Evolutionary conservation across 805 yeast species (phyloP), one percentile per base, ranked within the genome.

Genomic region (Ogataea paradorogensis): DNA sequence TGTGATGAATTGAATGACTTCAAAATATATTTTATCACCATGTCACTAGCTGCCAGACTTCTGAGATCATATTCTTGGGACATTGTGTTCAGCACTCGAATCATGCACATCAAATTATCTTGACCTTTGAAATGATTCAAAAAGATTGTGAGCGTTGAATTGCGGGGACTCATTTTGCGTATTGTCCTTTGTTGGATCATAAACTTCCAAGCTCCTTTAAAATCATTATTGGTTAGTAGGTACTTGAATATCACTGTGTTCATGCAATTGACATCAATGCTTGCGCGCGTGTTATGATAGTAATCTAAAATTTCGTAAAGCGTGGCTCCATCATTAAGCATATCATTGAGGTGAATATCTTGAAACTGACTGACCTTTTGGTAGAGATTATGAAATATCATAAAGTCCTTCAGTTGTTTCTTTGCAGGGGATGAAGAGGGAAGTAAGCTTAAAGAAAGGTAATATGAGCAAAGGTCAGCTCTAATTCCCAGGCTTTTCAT

Each of bases 121-220:
- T 30, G 31, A 7, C n/a, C 8, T 15, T 35, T 43, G 4, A 45
- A 47, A 29, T 47, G 41, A 25, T 52, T 55, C 11, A 54, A 26
- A 11, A 53, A 50, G 5, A 57, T 25, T 3, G 58, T 52, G 24
- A 50, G 10, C 11, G 59, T 57, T 6, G 58, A 47, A 34, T 41
- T 30, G 20, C 42, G 38, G 3, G 56, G 52, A 6, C 27, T 30
- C 9, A 44, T 14, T 4, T 38, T 33, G 18, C 33, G 28, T 9
- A 7, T 5, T 7, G 28, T n/a, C 3, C 24, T 15, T 24, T 47
- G 44, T 7, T 16, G 18, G 3, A 9, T 27, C 51, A 55, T 45
- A 26, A 55, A 50, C 2, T 30, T 25, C 61, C 59, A 55, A 3
- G 55, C 55, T 2, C 31, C 40, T 2, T 14, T 23, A 8, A 53